Percentiles rank a stretch among this genome's conserved stretches.
These are phyloP conservation scores for Epichloe aotearoae DNA, from an alignment of 2,329 filamentous ascomycete genomes.

Conservation along the genomic window DNA sequence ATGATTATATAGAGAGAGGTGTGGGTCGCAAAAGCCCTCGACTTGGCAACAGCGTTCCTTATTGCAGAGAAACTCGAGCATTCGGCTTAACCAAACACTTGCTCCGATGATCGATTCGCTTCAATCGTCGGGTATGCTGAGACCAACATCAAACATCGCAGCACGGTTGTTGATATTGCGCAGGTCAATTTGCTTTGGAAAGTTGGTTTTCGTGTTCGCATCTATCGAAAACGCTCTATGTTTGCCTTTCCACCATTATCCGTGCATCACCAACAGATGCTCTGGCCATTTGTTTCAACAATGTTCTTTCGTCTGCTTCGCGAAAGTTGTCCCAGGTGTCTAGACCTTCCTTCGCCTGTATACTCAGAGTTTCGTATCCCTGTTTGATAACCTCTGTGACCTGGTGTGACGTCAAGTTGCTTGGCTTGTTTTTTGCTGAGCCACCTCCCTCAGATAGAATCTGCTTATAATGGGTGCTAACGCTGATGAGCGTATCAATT, in stretches of 20 bases:
- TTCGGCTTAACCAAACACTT: too few relatives aligned
- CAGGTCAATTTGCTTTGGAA: neutral
- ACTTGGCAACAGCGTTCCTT: too few relatives aligned
- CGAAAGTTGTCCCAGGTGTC: slow-evolving; percentile 78
- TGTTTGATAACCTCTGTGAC: slow-evolving; percentile 89
- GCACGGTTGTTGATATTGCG: too few relatives aligned
- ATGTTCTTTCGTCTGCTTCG: slow-evolving; percentile 70
- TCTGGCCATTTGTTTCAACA: slow-evolving; percentile 79
- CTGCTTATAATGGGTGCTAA: slow-evolving; percentile 76
- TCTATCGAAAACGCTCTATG: neutral
- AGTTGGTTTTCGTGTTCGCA: too few relatives aligned
- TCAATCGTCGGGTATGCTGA: too few relatives aligned
- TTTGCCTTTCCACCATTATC: slow-evolving; percentile 30
- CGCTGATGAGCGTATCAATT: slow-evolving; percentile 72
- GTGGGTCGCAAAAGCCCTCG: too few relatives aligned
- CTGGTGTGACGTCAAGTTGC: slow-evolving; percentile 66
- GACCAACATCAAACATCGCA: too few relatives aligned
- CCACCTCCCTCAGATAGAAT: slow-evolving; percentile 50
- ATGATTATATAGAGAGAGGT: too few relatives aligned
- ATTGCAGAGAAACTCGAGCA: too few relatives aligned
- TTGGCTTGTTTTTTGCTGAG: slow-evolving; percentile 32
- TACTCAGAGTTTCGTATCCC: slow-evolving; percentile 88
- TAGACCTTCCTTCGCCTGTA: slow-evolving; percentile 75
- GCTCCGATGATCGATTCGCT: too few relatives aligned
- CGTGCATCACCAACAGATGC: slow-evolving; percentile 54